Evolutionary conservation across 1,284 basidiomycete species (phyloP), one percentile per base, ranked within the genome.

Genomic region (Pseudozyma hubeiensis): DNA sequence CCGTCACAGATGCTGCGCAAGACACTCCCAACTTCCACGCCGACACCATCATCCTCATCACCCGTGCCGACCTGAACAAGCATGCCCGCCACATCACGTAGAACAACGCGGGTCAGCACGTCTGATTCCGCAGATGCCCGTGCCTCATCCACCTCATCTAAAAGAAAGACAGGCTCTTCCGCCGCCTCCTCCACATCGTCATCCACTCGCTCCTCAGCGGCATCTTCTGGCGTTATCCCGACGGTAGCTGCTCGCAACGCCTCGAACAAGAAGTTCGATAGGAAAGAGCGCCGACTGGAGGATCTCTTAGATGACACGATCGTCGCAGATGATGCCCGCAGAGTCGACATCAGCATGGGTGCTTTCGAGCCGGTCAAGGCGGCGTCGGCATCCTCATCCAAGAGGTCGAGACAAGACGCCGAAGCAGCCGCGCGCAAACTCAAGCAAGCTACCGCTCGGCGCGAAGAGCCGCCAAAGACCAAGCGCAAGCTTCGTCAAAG

Each of bases 171-270:
- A 5, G 51, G 55, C 8, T 47, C 63, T 19, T 53, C 57, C 24
- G 16, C 60, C 24, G 19, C 43, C 43, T 53, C 62, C 16, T 40
- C 60, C 30, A 48, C 65, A 41, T 58, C 68, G 5, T 65, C 63
- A 5, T 69, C 63, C 45, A 61, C 54, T 33, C 58, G 72, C 14
- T 67, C 64, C 9, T 75, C 73, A 11, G 64, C 55, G 13, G 64
- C 73, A 52, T 75, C 73, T 5, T 70, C 66, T 1, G 73, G 60
- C 24, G 64, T 75, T 44, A 70, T 75, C 17, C 73, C 73, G 17
- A 67, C 73, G 8, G 61, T 75, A 43, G 73, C 64, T 19, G 67
- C 73, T 7, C 64, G 68, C 43, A 64, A 66, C 46, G 53, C 71
- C 16, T 49, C 60, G 39, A 67, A 57, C 9, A 46, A 59, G 13